Evolutionary conservation across 768 basidiomycete species (phyloP), one percentile per base, ranked within the genome.

Genomic region (Paxillus ammoniavirescens): DNA sequence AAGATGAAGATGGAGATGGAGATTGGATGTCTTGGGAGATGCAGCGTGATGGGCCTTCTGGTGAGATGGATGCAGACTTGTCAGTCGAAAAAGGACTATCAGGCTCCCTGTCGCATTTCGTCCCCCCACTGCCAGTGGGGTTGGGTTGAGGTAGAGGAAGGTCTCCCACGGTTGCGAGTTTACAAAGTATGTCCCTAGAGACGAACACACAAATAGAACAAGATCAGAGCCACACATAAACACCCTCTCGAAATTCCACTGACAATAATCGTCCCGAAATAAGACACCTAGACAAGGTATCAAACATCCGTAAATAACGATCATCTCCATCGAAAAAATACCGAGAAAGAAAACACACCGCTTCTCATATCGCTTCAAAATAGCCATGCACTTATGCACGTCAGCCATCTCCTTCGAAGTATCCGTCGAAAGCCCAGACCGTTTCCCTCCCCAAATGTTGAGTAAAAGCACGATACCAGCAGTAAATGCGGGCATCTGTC

Each of bases 81-180:
- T 48, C 28, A 33, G 58, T 13, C 8, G 62, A 52, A 0, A 57
- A 44, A 3, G 82, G 77, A 56, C 75, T 78, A 49, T 86, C 84
- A 1, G 79, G 71, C 51, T 82, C 82, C 37, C 86, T 74, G 45
- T 84, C 84, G 15, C 88, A 83, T 54, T 90, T 89, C 57, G 80
- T 76, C 14, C 67, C 75, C 4, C 77, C 21, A 21, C 21, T 21
- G 21, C 2, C 71, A 0, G 69, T 61, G 5, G 83, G 82, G 48
- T 78, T 82, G 0, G 76, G 62, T 46, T 79, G 75, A 2, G 87
- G 87, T 5, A 89, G 73, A 0, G 86, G 87, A 0, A 89, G 74
- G 18, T 89, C 85, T 2, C 87, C 86, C 4, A 83, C 86, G 0
- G 78, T 83, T 4, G 87, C 85, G 1, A 90, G 73, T 58, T 90